Base-by-base conservation (phyloP, 2,329 filamentous ascomycete genomes). In the Colletotrichum neosansevieriae region DNA sequence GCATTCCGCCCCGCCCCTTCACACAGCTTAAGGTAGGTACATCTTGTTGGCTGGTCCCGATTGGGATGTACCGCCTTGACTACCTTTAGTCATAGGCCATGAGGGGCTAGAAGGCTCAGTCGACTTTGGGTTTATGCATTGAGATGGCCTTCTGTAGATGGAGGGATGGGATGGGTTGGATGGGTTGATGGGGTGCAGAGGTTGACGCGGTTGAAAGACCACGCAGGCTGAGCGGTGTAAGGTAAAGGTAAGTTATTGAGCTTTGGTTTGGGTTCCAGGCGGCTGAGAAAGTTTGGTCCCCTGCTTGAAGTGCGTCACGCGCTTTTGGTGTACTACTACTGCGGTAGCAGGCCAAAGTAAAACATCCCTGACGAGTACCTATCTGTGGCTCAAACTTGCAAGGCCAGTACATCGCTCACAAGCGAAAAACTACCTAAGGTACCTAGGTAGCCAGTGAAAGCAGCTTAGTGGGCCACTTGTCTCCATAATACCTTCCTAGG, bases 231-330 rank as follows among this genome's bases (percentile, higher is more conserved):
- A 49, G 56, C 66, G 61, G 62, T 56, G 62, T 69, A 66, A 69
- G 29, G 29, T 7, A 29, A 24, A 29, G 21, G 21, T 21, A 21
- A 4, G 24, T 24, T 66, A 61, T 69, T 66, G 66, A 36, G 61
- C 44, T 66, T 40, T 54, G 36, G 56, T 50, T 69, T 54, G n/a
- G 32, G 51, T 40, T 54, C 51, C 56, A 40, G 63, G 50, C 45
- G 61, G 66, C 59, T 66, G 66, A 59, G 61, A 65, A 32, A 51
- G 58, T 60, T 50, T 60, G 58, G 58, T 38, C 58, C 45, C 58
- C 29, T 21, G n/a, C n/a, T n/a, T n/a, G n/a, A n/a, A n/a, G n/a
- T n/a, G n/a, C n/a, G n/a, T n/a, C n/a, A n/a, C n/a, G n/a, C n/a
- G n/a, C n/a, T n/a, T n/a, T n/a, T n/a, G n/a, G n/a, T n/a, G n/a